Conservation (phyloP, 129 eudicot species). For the Cynara cardunculus region DNA sequence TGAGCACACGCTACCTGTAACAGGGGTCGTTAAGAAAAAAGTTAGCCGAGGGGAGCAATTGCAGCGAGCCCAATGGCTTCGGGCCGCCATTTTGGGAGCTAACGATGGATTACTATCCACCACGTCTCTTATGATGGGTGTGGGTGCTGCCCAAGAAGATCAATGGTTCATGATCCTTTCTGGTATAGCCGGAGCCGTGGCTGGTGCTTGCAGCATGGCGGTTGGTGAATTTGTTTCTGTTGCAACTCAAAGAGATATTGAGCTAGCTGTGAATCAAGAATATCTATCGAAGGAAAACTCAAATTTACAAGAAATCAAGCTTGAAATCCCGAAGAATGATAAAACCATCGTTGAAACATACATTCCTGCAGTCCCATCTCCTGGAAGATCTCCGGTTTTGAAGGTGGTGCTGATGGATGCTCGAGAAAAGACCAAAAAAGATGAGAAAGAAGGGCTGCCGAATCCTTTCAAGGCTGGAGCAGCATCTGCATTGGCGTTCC, state of each 20-base stretch:
- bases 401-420: conserved; percentile 26
- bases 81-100: conserved; percentile 59
- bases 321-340: conserved; percentile 19
- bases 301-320: conserved; percentile 26
- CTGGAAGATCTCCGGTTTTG: conserved; percentile 32
- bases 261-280: conserved; percentile 21
- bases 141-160: conserved; percentile 59
- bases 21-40: conserved; percentile 2
- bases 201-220: conserved; percentile 70
- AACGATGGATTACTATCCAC: conserved; percentile 64
- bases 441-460: conserved; percentile 27
- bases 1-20: conserved; percentile 31
- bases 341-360: background rate
- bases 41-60: conserved; percentile 19
- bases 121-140: conserved; percentile 60
- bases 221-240: conserved; percentile 70
- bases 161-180: conserved; percentile 58
- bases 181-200: conserved; percentile 61
- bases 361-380: background rate
- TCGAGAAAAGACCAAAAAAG: conserved; percentile 8
- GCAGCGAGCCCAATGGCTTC: conserved; percentile 57
- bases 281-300: conserved; percentile 1
- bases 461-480: conserved; percentile 62
- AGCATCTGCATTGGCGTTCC: conserved; percentile 56
- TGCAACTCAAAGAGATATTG: conserved; percentile 60